Base-by-base conservation (phyloP, 1,139 yeast species). In the Saccharomyces hybrid region DNA sequence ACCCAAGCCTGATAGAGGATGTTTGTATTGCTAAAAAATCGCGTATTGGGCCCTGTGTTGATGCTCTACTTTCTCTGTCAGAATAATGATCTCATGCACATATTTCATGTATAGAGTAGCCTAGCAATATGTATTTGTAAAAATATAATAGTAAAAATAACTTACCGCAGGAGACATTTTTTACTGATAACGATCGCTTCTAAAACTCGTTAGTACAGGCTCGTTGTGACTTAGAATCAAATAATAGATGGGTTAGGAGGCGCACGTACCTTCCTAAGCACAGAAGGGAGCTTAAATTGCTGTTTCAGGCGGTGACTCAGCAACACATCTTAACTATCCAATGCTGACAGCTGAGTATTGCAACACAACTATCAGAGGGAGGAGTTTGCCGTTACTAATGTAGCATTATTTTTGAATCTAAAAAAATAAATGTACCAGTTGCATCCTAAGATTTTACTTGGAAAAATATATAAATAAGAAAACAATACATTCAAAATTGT, bases 21-120 rank as follows among this genome's bases (percentile, higher is more conserved):
- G 84, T 90, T 3, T 77, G 88, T 29, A 72, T 74, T 1, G 81
- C 85, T 67, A 85, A 85, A 64, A 77, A 82, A 54, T 87, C 88
- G 25, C 76, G 85, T 52, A 77, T 87, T 23, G 95, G 91, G 27
- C 79, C 78, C 8, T 85, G 93, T 52, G 86, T 89, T 2, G 96
- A 89, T 64, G 82, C 85, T 4, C 73, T 82, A 58, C 63, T 76
- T 51, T 67, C 71, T 25, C 59, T 75, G 49, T 62, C 61, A 23
- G 61, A 56, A 44, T 61, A 53, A 42, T 16, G 50, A 14, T 14
- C 3, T 16, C 34, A 53, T 41, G 51, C 56, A 61, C 56, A 52
- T 56, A 50, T 56, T 57, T 27, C 54, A 49, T 29, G 55, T 38
- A 14, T 34, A 20, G 44, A 38, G 23, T 38, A 9, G 44, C 44